Evolutionary conservation across 768 basidiomycete genomes (phyloP).

Genomic region (Boletus pseudopeckii): DNA sequence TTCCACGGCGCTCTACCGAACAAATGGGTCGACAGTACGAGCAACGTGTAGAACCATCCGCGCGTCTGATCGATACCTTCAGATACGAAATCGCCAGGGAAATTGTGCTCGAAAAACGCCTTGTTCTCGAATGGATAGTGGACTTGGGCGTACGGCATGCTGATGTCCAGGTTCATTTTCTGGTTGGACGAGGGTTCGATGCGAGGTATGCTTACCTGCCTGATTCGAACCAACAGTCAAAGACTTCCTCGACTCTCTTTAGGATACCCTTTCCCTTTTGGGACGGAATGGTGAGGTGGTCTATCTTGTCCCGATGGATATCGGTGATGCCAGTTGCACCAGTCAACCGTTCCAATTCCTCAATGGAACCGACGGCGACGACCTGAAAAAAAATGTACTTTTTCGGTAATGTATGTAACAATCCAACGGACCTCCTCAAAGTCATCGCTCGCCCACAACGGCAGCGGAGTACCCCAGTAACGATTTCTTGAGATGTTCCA

Average conservation of each 20-base stretch:
- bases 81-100: conserved; percentile 95
- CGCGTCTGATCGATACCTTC: conserved; percentile 99
- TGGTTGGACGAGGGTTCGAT: neutral
- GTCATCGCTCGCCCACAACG: conserved; percentile 94
- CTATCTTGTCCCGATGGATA: conserved; percentile 91
- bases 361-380: conserved; percentile 83
- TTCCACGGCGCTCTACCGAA: conserved; percentile 96
- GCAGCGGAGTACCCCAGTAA: conserved; percentile 98
- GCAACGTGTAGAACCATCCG: conserved; percentile 99
- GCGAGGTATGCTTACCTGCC: conserved; percentile 63
- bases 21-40: conserved; percentile 93
- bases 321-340: conserved; percentile 84
- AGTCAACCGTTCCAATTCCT: conserved; percentile 81
- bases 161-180: neutral
- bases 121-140: conserved; percentile 99
- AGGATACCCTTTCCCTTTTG: conserved; percentile 80
- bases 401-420: neutral
- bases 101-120: conserved; percentile 76
- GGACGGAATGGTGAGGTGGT: conserved; percentile 95
- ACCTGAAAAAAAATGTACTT: conserved; percentile 44
- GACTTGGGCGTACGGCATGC: conserved; percentile 97
- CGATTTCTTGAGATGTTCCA: conserved; percentile 99
- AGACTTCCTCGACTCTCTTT: conserved; percentile 93
- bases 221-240: conserved; percentile 99
- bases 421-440: conserved; percentile 60